Conservation (phyloP, 768 basidiomycete species). For the Multifurca ochricompacta region DNA sequence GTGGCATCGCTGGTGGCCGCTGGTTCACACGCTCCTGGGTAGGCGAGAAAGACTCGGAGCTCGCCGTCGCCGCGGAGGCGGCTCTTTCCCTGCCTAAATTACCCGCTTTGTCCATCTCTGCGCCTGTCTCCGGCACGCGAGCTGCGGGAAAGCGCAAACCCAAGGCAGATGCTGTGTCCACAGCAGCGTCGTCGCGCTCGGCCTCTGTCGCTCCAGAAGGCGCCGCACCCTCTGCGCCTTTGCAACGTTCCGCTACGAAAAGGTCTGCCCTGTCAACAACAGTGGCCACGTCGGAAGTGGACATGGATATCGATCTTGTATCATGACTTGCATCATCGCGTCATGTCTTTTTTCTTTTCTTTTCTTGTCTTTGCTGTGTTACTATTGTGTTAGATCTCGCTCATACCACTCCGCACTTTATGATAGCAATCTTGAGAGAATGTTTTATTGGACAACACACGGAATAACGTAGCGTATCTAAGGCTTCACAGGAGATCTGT, state of each 20-base stretch:
- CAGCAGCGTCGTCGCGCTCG: constrained; percentile 21
- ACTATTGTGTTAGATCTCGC: background rate
- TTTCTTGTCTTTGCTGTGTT: background rate
- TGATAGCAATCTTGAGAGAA: constrained; percentile 1
- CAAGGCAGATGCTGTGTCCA: constrained; percentile 19
- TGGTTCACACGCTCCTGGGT: constrained; percentile 80
- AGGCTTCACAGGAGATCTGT: constrained; percentile 10
- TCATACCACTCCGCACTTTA: background rate
- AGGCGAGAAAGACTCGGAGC: constrained; percentile 74
- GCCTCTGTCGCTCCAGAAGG: constrained; percentile 17
- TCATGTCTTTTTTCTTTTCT: background rate
- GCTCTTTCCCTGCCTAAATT: constrained; percentile 17
- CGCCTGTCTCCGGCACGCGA: background rate
- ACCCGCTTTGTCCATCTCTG: constrained; percentile 15
- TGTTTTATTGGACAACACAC: constrained; percentile 10
- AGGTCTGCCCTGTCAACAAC: constrained; percentile 19
- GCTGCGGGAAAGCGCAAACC: constrained; percentile 15
- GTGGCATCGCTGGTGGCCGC: constrained; percentile 76
- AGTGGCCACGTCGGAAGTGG: constrained; percentile 15
- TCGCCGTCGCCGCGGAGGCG: constrained; percentile 28
- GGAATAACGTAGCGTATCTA: constrained; percentile 18
- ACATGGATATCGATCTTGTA: constrained; percentile 15
- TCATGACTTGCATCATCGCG: constrained; percentile 4
- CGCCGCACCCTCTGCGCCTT: background rate
- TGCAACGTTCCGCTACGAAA: constrained; percentile 14